phyloP scores from a whole-genome alignment of 345 rosid genomes.

The Excoecaria cochinchinensis region DNA sequence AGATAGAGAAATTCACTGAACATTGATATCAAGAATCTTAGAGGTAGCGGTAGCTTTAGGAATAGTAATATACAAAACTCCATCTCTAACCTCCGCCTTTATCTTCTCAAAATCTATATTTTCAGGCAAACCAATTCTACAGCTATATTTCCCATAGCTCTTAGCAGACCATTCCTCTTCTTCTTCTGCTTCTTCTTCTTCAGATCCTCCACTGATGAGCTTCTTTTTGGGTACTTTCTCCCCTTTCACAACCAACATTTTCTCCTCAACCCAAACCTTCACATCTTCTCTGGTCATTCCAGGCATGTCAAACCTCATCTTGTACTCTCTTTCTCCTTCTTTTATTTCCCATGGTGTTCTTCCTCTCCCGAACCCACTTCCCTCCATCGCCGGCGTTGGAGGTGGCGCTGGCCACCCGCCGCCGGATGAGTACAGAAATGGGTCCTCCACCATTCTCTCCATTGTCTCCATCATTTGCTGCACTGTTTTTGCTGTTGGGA shows the following conservation, averaged over 20 bases:
- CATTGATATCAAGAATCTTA: slow-evolving; percentile 31
- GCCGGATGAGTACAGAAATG: slow-evolving; percentile 30
- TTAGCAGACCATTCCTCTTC: slow-evolving; percentile 53
- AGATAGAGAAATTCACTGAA: slow-evolving; percentile 1
- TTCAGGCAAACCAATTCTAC: slow-evolving; percentile 66
- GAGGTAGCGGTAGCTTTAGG: slow-evolving; percentile 38
- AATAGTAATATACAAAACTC: slow-evolving; percentile 50
- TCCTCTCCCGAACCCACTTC: slow-evolving; percentile 43
- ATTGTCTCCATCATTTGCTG: slow-evolving; percentile 70
- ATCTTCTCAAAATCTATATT: slow-evolving; percentile 58
- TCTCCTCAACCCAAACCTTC: slow-evolving; percentile 64
- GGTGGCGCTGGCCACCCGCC: slow-evolving; percentile 33
- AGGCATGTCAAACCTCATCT: slow-evolving; percentile 71
- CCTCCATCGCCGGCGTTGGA: slow-evolving; percentile 10
- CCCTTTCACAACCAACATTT: slow-evolving; percentile 52
- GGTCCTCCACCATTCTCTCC: slow-evolving; percentile 58
- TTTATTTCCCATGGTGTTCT: slow-evolving; percentile 69
- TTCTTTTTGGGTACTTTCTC: slow-evolving; percentile 40
- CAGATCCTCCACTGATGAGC: slow-evolving; percentile 10
- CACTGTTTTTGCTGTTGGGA: slow-evolving; percentile 58
- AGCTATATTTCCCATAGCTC: slow-evolving; percentile 54
- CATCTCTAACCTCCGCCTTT: slow-evolving; percentile 61
- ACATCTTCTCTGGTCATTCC: slow-evolving; percentile 70
- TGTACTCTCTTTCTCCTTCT: slow-evolving; percentile 50
- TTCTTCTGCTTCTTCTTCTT: slow-evolving; percentile 33